Percentiles rank a stretch among this genome's conserved stretches.
Conservation (phyloP, 2,329 filamentous ascomycete species). For the Rhinocladiella similis region DNA sequence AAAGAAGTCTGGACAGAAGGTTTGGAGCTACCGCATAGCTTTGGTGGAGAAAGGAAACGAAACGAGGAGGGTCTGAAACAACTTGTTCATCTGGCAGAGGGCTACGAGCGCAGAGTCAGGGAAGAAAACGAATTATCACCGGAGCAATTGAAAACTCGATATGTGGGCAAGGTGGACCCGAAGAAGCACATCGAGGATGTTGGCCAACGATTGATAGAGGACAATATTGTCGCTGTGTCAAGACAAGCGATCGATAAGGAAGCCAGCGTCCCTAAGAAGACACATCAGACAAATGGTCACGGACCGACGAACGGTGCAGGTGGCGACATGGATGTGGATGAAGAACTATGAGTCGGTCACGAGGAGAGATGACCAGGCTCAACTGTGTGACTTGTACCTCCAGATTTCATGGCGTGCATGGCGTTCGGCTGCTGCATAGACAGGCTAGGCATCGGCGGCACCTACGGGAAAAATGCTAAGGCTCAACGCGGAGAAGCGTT, state of each 20-base stretch:
- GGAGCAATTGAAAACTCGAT: slow-evolving; percentile 97
- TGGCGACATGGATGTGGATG: slow-evolving; percentile 68
- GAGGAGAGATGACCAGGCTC: background rate
- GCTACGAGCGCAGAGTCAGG: slow-evolving; percentile 98
- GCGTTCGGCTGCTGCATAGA: background rate
- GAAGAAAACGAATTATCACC: slow-evolving; percentile 97
- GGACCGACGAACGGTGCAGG: slow-evolving; percentile 50
- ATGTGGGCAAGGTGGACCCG: slow-evolving; percentile 96
- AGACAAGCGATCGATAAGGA: slow-evolving; percentile 99
- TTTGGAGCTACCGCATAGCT: slow-evolving; percentile 95
- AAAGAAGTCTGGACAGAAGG: slow-evolving; percentile 99
- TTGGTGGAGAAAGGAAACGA: slow-evolving; percentile 76
- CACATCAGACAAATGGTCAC: slow-evolving; percentile 47
- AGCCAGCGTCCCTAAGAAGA: slow-evolving; percentile 80
- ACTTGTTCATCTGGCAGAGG: slow-evolving; percentile 85
- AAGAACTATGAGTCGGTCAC: slow-evolving; percentile 46
- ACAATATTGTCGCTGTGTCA: slow-evolving; percentile 98
- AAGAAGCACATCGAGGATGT: slow-evolving; percentile 99
- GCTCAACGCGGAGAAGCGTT: background rate
- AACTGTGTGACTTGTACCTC: slow-evolving; percentile 14
- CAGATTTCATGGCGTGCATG: slow-evolving; percentile 1
- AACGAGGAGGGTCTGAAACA: slow-evolving; percentile 88
- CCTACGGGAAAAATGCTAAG: background rate
- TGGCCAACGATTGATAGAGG: slow-evolving; percentile 93
- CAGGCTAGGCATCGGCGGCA: background rate